These are phyloP conservation scores for Ambrosia trifida DNA, from an alignment of 129 eudicot genomes.

Conservation along the genomic window DNA sequence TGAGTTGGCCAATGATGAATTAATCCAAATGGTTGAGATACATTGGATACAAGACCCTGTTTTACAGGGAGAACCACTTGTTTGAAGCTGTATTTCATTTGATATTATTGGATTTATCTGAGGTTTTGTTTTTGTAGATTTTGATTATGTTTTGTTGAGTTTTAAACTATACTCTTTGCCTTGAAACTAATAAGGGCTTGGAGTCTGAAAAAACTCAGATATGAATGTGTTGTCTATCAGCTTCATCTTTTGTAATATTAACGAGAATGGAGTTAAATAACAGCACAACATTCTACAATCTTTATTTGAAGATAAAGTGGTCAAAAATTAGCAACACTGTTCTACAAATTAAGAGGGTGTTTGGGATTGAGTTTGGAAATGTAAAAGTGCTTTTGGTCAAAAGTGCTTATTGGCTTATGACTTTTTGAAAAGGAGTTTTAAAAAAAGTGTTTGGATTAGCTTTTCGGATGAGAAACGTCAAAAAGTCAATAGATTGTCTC, in stretches of 20 bases:
- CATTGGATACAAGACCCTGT: slow-evolving; percentile 14
- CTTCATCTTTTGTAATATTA: slow-evolving; percentile 26
- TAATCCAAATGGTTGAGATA: slow-evolving; percentile 4
- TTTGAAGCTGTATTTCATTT: slow-evolving; percentile 27
- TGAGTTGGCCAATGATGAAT: not conserved
- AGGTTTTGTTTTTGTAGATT: not conserved
- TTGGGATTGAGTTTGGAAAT: too few species aligned
- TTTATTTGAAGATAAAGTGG: too few species aligned
- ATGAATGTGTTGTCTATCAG: slow-evolving; percentile 31
- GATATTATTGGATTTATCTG: slow-evolving; percentile 13
- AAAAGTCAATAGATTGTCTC: too few species aligned
- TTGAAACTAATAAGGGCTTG: not conserved
- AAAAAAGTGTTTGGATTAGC: too few species aligned
- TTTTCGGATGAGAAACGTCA: too few species aligned
- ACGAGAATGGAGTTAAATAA: slow-evolving; percentile 34
- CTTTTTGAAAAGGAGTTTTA: too few species aligned
- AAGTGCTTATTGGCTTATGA: too few species aligned
- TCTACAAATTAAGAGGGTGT: too few species aligned
- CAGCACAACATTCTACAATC: slow-evolving; percentile 17
- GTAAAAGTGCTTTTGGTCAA: too few species aligned
- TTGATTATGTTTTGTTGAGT: not conserved
- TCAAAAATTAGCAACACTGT: too few species aligned
- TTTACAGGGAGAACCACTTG: slow-evolving; percentile 30
- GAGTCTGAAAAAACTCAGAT: slow-evolving; percentile 27
- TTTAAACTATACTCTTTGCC: slow-evolving; percentile 21